Evolutionary conservation across 2,329 filamentous ascomycete genomes (phyloP).

Genomic region (Helicocarpus griseus): DNA sequence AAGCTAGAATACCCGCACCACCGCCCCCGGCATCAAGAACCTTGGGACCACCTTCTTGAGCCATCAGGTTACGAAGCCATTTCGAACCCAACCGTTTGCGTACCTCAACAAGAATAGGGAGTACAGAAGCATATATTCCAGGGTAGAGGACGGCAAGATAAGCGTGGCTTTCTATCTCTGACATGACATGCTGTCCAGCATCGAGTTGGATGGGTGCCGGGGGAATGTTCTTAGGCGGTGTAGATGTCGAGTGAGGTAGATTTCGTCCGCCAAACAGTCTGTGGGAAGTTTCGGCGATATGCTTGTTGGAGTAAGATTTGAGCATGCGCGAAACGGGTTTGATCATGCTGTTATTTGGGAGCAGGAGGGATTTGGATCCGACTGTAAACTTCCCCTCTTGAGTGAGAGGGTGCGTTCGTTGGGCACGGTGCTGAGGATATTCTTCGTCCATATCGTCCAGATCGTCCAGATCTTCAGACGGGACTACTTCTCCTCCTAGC

Average conservation of each 20-base stretch:
- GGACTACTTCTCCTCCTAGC: constrained; percentile 25
- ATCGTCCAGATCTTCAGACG: constrained; percentile 27
- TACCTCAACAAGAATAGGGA: constrained; percentile 49
- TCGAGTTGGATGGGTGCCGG: constrained; percentile 48
- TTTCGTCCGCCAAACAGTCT: constrained; percentile 65
- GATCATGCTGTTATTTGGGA: constrained; percentile 62
- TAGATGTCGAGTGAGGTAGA: constrained; percentile 67
- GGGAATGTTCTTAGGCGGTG: constrained; percentile 44
- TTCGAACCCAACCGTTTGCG: constrained; percentile 49
- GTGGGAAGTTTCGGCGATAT: constrained; percentile 64
- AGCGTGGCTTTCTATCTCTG: constrained; percentile 51
- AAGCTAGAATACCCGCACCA: constrained; percentile 53
- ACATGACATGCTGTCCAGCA: constrained; percentile 48
- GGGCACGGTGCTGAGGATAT: constrained; percentile 32
- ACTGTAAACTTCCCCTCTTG: constrained; percentile 64
- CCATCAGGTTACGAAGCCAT: constrained; percentile 49
- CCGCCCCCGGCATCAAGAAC: constrained; percentile 54
- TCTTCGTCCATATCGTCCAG: constrained; percentile 17
- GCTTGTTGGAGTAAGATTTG: constrained; percentile 57
- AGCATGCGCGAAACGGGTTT: constrained; percentile 62
- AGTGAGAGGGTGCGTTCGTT: constrained; percentile 65
- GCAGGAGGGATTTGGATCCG: constrained; percentile 60
- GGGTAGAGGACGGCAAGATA: constrained; percentile 53
- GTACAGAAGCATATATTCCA: constrained; percentile 49
- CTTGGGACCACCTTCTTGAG: constrained; percentile 46